Evolutionary conservation across 169 alveolate species (phyloP), one percentile per base, ranked within the genome.

Genomic region (Plasmodium knowlesi): DNA sequence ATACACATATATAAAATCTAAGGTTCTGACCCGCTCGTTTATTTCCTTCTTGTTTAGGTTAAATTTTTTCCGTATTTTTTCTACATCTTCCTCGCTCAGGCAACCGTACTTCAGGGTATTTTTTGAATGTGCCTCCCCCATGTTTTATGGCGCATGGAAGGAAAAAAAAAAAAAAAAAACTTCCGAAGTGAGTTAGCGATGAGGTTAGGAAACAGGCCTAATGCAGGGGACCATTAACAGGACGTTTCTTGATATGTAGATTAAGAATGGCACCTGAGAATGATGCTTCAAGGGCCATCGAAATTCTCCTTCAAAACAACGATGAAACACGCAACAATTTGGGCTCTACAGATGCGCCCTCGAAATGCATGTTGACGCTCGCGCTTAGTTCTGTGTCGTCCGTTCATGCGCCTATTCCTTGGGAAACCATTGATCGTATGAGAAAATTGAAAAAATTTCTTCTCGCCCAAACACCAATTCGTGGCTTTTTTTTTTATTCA

Each of bases 41-140:
- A 50, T 46, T 71, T 82, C 92, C 41, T 91, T 91, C 28, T 89
- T 89, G 50, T 54, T 79, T 71, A 91, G 83, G 54, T 70, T 70
- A 91, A 91, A 82, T 71, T 71, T 91, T 22, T 91, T 91, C 30
- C 84, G 50, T 81, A 91, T 82, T 22, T 71, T 91, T 50, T 91
- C 81, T 19, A 91, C 92, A 10, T 91, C 92, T 19, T 39, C 54
- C 10, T 91, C 95, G 43, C 92, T 91, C 92, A 91, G 76, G 54
- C 34, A 81, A 12, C 95, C 95, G 54, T 82, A 71, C 14, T 82
- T 70, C 34, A 82, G 43, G 46, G 91, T 37, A 79, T 30, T 22
- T 39, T 91, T 91, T 46, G 95, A 91, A 41, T 70, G 83, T 81
- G 80, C 93, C 76, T 61, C 93, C 61, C 83, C 96, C 95, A 89